A percentile compares a stretch with the other conserved stretches of the same genome.
Conservation (phyloP, 164 flowering plant species). For the Echeveria elegans region DNA sequence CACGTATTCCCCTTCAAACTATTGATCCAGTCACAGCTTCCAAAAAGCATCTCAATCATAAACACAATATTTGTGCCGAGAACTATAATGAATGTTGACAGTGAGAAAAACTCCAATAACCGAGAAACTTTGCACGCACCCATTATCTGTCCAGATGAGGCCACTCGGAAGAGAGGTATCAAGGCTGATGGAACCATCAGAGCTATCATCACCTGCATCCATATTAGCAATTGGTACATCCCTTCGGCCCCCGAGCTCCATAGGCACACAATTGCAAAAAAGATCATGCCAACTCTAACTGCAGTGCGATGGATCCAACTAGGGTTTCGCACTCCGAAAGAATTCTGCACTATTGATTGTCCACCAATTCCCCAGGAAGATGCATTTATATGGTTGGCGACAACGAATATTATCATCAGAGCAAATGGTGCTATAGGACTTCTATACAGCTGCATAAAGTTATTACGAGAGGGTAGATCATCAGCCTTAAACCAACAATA, state of each 20-base stretch:
- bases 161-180: slow-evolving; percentile 81
- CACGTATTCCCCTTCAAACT: slow-evolving; percentile 59
- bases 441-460: slow-evolving; percentile 49
- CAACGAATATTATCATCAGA: slow-evolving; percentile 42
- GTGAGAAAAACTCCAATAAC: slow-evolving; percentile 49
- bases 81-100: slow-evolving; percentile 54
- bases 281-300: slow-evolving; percentile 47
- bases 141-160: slow-evolving; percentile 75
- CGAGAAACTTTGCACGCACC: slow-evolving; percentile 57
- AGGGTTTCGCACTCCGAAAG: slow-evolving; percentile 50
- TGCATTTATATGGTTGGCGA: slow-evolving; percentile 55
- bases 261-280: slow-evolving; percentile 58
- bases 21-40: slow-evolving; percentile 74
- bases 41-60: slow-evolving; percentile 73
- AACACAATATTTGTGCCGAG: slow-evolving; percentile 61
- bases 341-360: slow-evolving; percentile 42
- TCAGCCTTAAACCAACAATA: neutral
- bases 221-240: slow-evolving; percentile 71
- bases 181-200: slow-evolving; percentile 86
- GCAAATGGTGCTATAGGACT: slow-evolving; percentile 49
- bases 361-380: slow-evolving; percentile 54
- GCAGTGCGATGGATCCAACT: slow-evolving; percentile 72
- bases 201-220: slow-evolving; percentile 72
- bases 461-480: neutral
- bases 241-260: slow-evolving; percentile 84